These are phyloP conservation scores for Spergularia bocconei DNA, from an alignment of 148 eudicot genomes.

Conservation along the genomic window DNA sequence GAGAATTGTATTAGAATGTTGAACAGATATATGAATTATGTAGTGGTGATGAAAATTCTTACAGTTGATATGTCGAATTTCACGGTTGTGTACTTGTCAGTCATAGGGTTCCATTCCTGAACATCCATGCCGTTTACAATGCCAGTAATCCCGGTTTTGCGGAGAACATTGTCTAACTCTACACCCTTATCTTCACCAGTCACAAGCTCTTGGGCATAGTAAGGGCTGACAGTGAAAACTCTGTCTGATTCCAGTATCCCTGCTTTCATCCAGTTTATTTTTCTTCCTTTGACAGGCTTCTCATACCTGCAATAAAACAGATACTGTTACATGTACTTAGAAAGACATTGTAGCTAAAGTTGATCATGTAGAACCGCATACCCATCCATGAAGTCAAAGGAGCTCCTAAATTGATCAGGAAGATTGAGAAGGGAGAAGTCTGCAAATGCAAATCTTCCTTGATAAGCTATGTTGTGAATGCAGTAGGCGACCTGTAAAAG, in stretches of 20 bases:
- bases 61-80: constrained; percentile 75
- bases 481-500: constrained; percentile 77
- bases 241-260: constrained; percentile 68
- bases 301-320: constrained; percentile 41
- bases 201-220: constrained; percentile 76
- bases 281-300: constrained; percentile 82
- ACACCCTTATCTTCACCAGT: constrained; percentile 70
- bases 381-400: constrained; percentile 94
- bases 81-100: constrained; percentile 60
- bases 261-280: constrained; percentile 98
- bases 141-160: constrained; percentile 51
- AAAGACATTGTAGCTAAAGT: not conserved
- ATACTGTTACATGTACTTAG: not conserved
- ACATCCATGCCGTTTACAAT: constrained; percentile 88
- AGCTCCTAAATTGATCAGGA: constrained; percentile 63
- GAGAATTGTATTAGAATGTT: too few relatives aligned
- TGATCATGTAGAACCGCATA: constrained; percentile 21
- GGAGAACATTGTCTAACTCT: constrained; percentile 58
- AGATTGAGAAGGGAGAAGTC: constrained; percentile 79
- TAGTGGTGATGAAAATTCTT: constrained; percentile 11
- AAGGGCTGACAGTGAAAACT: constrained; percentile 86
- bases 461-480: constrained; percentile 98
- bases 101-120: constrained; percentile 85
- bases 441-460: constrained; percentile 75
- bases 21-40: not conserved